Conservation (phyloP, 495 filamentous ascomycete species). For the Daldinia bambusicola region DNA sequence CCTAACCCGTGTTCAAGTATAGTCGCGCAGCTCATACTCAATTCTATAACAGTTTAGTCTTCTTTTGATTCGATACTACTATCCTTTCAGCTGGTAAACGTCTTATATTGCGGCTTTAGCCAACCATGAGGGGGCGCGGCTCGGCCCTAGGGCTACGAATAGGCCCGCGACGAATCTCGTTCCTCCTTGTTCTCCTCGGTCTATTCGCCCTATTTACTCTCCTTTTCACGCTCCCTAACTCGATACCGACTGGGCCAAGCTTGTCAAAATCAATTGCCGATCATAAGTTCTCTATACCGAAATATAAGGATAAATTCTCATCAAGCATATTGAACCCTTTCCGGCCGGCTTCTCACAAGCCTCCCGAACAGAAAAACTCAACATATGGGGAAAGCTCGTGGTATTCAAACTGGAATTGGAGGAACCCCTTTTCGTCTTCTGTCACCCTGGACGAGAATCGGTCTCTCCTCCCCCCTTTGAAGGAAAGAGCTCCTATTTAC, state of each 20-base stretch:
- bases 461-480: conserved; percentile 85
- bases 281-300: conserved; percentile 56
- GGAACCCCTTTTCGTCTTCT: conserved; percentile 82
- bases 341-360: conserved; percentile 75
- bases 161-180: conserved; percentile 55
- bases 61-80: conserved; percentile 17
- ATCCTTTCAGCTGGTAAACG: conserved; percentile 19
- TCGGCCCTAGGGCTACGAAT: conserved; percentile 58
- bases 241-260: conserved; percentile 52
- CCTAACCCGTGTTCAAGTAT: conserved; percentile 7
- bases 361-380: conserved; percentile 77
- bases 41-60: conserved; percentile 7
- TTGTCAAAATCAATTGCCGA: conserved; percentile 52
- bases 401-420: conserved; percentile 90
- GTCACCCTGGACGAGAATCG: conserved; percentile 87
- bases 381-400: conserved; percentile 81
- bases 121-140: conserved; percentile 63
- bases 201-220: conserved; percentile 59
- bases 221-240: conserved; percentile 58
- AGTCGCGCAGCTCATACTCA: neutral
- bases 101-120: conserved; percentile 1
- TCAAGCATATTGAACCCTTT: conserved; percentile 66
- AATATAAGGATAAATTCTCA: conserved; percentile 58
- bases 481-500: conserved; percentile 80
- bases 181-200: conserved; percentile 56